Evolutionary conservation across 768 basidiomycete species (phyloP).

Genomic region (Boletus patriciae): DNA sequence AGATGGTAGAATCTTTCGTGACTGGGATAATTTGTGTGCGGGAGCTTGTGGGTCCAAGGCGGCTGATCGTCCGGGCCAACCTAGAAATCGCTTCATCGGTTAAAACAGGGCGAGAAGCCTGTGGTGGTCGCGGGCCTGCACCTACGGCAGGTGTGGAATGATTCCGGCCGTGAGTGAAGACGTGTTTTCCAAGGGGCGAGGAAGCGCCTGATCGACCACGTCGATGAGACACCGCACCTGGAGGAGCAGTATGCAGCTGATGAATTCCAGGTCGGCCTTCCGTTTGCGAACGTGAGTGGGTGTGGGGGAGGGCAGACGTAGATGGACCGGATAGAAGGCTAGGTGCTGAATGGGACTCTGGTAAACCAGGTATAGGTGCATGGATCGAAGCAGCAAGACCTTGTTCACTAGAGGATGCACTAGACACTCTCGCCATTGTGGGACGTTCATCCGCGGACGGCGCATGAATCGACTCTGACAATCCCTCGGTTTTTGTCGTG

Average conservation of each 20-base stretch:
- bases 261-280: conserved; percentile 44
- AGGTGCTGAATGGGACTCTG: conserved; percentile 39
- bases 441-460: conserved; percentile 17
- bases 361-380: conserved; percentile 44
- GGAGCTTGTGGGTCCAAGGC: conserved; percentile 22
- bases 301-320: conserved; percentile 26
- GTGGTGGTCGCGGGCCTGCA: conserved; percentile 41
- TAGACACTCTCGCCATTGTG: conserved; percentile 17
- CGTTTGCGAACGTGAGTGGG: conserved; percentile 59
- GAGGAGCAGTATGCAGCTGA: conserved; percentile 30
- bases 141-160: conserved; percentile 57
- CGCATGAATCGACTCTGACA: conserved; percentile 31
- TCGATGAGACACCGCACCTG: conserved; percentile 26
- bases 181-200: conserved; percentile 42
- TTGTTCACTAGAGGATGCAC: conserved; percentile 29
- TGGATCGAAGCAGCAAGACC: conserved; percentile 57
- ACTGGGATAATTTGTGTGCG: conserved; percentile 29
- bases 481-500: conserved; percentile 19
- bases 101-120: conserved; percentile 63
- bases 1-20: conserved; percentile 29
- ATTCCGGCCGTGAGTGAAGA: conserved; percentile 48
- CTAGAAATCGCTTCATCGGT: conserved; percentile 69
- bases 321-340: conserved; percentile 34
- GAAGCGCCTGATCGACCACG: conserved; percentile 46
- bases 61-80: conserved; percentile 62